Evolutionary conservation across 192 early-diverging fungal species (phyloP), one percentile per base, ranked within the genome.

Genomic region (Coemansia sp.): DNA sequence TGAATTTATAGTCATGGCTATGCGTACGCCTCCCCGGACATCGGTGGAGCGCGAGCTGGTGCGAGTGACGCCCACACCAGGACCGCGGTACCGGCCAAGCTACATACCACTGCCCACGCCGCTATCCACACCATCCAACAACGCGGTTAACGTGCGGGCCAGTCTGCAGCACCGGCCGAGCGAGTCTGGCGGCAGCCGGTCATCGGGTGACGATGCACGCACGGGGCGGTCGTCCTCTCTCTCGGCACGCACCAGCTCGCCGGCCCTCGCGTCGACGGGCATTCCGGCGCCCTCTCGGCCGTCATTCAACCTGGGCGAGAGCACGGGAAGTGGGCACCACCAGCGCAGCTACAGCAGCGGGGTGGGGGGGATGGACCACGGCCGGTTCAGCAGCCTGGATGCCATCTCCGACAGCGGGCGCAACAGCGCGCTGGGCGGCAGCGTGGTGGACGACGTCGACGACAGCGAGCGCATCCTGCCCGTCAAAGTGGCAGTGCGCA

Each of bases 401-500:
- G 56, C 36, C 41, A 46, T 10, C 39, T 50, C 41, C 27, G 45
- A 36, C 57, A 66, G 64, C 57, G n/a, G 50, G 53, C 37, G 21
- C 42, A 24, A 33, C 61, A 62, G 65, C 48, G 36, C 46, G 13
- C 5, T 41, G 37, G 61, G n/a, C 24, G 45, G 62, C 64, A 64
- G 53, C 10, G 62, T 40, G 2, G n/a, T 63, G 0, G 64, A 46
- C 44, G 63, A 63, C 6, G 59, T 16, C 19, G 75, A 78, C n/a
- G 77, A 69, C 51, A 72, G 68, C 44, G 70, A 72, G 67, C 71
- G 66, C 44, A 62, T 71, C 13, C 69, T 85, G 42, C 80, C 84
- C n/a, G 80, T 85, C 41, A 57, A 59, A 31, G 84, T 85, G 1
- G 84, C 84, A 4, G 74, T 85, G 53, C 84, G 84, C 9, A 64